Evolutionary conservation across 2,329 filamentous ascomycete genomes (phyloP).

Genomic region (Podosphaera xanthii): DNA sequence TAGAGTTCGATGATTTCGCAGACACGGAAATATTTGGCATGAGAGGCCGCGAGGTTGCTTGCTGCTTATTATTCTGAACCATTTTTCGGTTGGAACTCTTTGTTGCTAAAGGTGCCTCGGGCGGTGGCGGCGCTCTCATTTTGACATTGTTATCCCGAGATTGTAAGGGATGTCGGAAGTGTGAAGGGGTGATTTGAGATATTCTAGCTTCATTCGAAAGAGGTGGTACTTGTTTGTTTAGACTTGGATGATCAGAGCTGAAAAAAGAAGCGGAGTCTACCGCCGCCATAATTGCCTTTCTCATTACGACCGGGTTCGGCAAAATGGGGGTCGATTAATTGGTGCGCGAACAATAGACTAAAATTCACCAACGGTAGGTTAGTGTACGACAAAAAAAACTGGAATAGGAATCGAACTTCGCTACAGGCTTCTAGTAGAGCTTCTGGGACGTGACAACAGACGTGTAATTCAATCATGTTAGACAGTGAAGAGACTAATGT

Average conservation of each 20-base stretch:
- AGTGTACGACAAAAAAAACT: background rate
- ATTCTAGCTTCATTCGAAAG: background rate
- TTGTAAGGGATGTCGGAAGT: slow-evolving; percentile 10
- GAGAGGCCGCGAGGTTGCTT: slow-evolving; percentile 27
- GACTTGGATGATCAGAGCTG: background rate
- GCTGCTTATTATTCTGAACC: slow-evolving; percentile 28
- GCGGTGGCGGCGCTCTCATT: slow-evolving; percentile 20
- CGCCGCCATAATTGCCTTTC: background rate
- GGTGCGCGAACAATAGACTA: background rate
- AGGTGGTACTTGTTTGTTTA: background rate
- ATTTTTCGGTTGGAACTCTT: slow-evolving; percentile 16
- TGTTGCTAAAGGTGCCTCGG: slow-evolving; percentile 10
- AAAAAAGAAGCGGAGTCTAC: background rate
- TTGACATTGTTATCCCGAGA: slow-evolving; percentile 21
- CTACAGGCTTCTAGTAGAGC: too few relatives aligned
- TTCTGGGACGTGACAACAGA: background rate
- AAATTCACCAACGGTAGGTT: background rate
- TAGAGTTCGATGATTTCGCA: slow-evolving; percentile 27
- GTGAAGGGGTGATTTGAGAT: slow-evolving; percentile 6
- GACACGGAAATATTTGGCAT: slow-evolving; percentile 46
- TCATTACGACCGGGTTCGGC: background rate
- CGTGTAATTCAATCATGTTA: background rate
- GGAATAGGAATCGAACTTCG: background rate
- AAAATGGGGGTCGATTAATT: background rate
- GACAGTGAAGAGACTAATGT: background rate